Evolutionary conservation across 371 early-diverging fungal genomes (phyloP), one percentile per base, ranked within the genome.

Genomic region (Mortierella sp.): DNA sequence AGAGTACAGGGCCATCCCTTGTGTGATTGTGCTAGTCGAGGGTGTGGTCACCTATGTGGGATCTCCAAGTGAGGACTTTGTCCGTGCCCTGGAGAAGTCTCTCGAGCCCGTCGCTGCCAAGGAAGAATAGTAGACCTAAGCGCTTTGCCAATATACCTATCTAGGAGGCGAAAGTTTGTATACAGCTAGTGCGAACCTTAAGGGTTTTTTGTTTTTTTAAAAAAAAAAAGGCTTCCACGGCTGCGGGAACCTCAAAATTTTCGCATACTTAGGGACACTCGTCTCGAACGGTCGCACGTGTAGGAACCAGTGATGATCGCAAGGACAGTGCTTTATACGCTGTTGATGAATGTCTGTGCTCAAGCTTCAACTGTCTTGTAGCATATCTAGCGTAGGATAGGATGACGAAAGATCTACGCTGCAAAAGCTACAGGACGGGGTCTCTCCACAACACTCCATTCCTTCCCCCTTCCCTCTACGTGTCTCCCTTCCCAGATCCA

Each of bases 1-100:
- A 26, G 84, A 40, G 34, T 83, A 83, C 65, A 45, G 7, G 19
- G 79, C 76, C 7, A 73, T 83, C 29, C 84, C 84, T 7, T 83
- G 84, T 39, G 76, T 83, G 55, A 37, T 79, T n/a, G 14, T 83
- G 26, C 26, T 76, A 11, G 70, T 76, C 19, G 76, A 79, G 45
- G 79, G 79, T 3, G 68, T 73, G 16, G 73, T 79, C 4, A 69
- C 73, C 5, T 79, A 45, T 43, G 84, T 79, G 2, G 84, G 84
- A 31, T 13, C 52, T 14, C 79, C 79, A 9, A 16, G 40, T 4
- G 47, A 70, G 10, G 53, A 40, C 0, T 79, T 83, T 44, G 52
- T 61, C 16, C 48, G 64, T 13, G 76, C 65, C 2, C 52, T 83
- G 58, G 67, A 71, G 26, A 52, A 44, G 22, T 70, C 73, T 14